phyloP scores from a whole-genome alignment of 345 rosid species.

The Adansonia digitata region DNA sequence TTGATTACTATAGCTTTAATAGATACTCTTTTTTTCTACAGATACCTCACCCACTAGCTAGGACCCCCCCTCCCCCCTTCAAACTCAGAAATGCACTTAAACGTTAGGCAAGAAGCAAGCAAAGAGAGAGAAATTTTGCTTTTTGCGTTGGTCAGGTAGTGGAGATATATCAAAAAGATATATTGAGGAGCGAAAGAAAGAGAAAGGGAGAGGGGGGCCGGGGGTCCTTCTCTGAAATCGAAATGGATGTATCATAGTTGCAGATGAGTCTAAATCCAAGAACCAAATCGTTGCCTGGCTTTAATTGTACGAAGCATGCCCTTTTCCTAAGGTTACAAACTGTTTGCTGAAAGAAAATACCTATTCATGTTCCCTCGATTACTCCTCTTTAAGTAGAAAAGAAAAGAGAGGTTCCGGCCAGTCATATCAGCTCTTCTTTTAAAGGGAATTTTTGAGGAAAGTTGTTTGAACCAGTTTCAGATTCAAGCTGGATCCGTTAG shows the following conservation, averaged over 20 bases:
- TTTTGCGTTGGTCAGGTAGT: conserved; percentile 3
- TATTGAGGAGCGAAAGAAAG: not conserved
- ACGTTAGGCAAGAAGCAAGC: not conserved
- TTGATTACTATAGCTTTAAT: conserved; percentile 12
- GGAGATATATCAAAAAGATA: not conserved
- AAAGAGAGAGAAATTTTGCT: conserved; percentile 7
- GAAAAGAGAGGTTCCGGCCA: not conserved
- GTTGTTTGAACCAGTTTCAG: conserved; percentile 12
- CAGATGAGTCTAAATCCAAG: conserved; percentile 20
- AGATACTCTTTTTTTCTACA: not conserved
- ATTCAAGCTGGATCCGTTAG: conserved; percentile 1
- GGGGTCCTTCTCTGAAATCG: conserved; percentile 30
- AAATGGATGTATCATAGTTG: conserved; percentile 28
- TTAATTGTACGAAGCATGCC: conserved; percentile 15
- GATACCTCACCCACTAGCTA: not conserved
- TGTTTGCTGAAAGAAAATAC: conserved; percentile 18
- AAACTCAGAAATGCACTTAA: not conserved
- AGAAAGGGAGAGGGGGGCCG: not conserved
- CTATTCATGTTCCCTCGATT: conserved; percentile 22
- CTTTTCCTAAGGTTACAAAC: conserved; percentile 22
- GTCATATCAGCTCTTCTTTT: conserved; percentile 36
- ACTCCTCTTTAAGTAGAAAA: conserved; percentile 18
- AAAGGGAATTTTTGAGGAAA: conserved; percentile 18
- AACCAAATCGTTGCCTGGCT: conserved; percentile 24
- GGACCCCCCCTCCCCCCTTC: not conserved